These are phyloP conservation scores for Daldinia eschscholtzii DNA, from an alignment of 2,329 filamentous ascomycete species.

Conservation along the genomic window DNA sequence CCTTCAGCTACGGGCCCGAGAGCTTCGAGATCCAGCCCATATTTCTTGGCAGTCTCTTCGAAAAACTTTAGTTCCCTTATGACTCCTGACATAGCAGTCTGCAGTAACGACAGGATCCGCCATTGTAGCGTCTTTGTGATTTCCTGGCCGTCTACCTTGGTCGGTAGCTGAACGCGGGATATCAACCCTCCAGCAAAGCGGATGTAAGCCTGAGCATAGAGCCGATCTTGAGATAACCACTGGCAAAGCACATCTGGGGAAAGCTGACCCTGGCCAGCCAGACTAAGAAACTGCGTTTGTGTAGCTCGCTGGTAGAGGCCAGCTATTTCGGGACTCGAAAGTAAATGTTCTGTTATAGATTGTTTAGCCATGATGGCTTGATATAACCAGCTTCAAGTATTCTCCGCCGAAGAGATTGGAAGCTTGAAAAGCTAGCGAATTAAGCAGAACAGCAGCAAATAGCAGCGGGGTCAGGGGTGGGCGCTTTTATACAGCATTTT, in stretches of 20 bases:
- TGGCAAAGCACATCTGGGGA: conserved; percentile 43
- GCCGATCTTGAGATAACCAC: conserved; percentile 53
- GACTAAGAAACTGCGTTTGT: conserved; percentile 46
- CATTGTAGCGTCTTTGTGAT: conserved; percentile 43
- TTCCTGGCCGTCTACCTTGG: conserved; percentile 19
- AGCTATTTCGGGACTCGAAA: conserved; percentile 42
- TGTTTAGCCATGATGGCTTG: conserved; percentile 36
- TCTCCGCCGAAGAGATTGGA: background rate
- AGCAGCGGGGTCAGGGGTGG: background rate
- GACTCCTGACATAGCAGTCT: conserved; percentile 48
- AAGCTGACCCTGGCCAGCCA: conserved; percentile 50
- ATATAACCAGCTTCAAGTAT: background rate
- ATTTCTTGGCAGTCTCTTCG: conserved; percentile 46
- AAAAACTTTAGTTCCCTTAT: conserved; percentile 50
- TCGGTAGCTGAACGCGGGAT: conserved; percentile 48
- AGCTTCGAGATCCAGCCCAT: conserved; percentile 46
- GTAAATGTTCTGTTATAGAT: conserved; percentile 43
- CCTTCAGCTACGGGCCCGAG: conserved; percentile 34
- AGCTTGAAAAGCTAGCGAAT: background rate
- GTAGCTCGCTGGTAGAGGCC: conserved; percentile 49
- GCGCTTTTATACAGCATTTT: conserved; percentile 8
- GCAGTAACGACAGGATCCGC: conserved; percentile 48
- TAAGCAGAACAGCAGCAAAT: background rate
- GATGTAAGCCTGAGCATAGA: conserved; percentile 52
- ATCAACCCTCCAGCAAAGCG: conserved; percentile 52